Percentiles rank a stretch among this genome's conserved stretches.
Conservation (phyloP, 148 eudicot species). For the Rhododendron vialii region DNA sequence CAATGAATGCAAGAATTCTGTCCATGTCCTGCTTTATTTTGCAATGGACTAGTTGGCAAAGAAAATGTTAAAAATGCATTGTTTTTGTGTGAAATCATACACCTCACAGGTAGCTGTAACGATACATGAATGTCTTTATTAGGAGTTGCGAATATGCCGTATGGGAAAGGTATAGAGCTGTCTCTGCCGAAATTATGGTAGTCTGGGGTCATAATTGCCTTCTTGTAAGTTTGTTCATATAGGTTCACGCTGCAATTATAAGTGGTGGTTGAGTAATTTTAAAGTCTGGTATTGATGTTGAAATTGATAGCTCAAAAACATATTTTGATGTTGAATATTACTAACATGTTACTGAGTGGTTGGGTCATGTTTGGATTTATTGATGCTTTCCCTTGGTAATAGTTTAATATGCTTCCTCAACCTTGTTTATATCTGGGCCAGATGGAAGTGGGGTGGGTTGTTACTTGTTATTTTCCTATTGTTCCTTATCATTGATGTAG, state of each 20-base stretch:
- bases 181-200: slow-evolving; percentile 3
- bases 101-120: not conserved
- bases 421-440: slow-evolving; percentile 7
- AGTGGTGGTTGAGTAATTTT: slow-evolving; percentile 3
- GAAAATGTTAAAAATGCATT: not conserved
- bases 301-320: not conserved
- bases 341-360: not conserved
- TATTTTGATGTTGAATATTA: slow-evolving; percentile 4
- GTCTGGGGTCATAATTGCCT: not conserved
- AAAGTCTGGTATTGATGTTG: not conserved
- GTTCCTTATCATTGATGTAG: not conserved
- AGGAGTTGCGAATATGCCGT: not conserved
- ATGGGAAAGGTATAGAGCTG: slow-evolving; percentile 6
- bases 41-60: not conserved
- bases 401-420: slow-evolving; percentile 14
- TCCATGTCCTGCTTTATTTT: not conserved
- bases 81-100: not conserved
- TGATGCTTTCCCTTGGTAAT: not conserved
- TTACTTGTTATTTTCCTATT: slow-evolving; percentile 12
- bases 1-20: not conserved
- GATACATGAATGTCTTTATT: not conserved
- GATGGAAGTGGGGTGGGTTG: slow-evolving; percentile 18
- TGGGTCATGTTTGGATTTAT: slow-evolving; percentile 13
- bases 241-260: not conserved
- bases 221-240: not conserved